Conservation (phyloP, 1,139 yeast genomes). For the Lodderomyces margitis region DNA sequence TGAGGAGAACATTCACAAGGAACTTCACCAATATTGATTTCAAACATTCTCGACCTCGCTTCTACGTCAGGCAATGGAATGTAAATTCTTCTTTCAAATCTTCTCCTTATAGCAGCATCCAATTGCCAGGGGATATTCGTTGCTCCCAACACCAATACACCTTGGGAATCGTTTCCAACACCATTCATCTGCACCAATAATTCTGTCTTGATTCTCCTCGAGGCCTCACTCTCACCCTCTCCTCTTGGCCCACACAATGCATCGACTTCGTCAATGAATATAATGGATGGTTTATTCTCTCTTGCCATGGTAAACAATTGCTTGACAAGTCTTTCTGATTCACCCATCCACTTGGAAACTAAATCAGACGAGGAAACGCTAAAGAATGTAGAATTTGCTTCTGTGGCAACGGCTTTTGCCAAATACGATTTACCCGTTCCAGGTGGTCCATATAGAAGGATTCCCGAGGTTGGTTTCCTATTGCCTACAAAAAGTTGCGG, state of each 20-base stretch:
- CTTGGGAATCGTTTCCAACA: constrained; percentile 91
- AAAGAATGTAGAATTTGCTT: constrained; percentile 94
- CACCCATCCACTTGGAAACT: constrained; percentile 99
- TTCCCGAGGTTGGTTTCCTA: constrained; percentile 91
- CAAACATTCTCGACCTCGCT: constrained; percentile 92
- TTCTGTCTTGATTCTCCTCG: constrained; percentile 94
- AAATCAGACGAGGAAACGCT: constrained; percentile 92
- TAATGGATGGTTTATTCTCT: constrained; percentile 91
- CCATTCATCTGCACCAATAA: constrained; percentile 98
- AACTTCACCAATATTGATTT: constrained; percentile 85
- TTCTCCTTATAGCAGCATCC: constrained; percentile 95
- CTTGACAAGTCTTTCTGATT: constrained; percentile 89
- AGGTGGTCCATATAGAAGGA: constrained; percentile 93
- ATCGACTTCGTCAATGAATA: constrained; percentile 96
- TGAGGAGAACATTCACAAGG: constrained; percentile 75
- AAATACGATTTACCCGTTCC: constrained; percentile 98
- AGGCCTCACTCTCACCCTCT: constrained; percentile 96
- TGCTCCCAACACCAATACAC: constrained; percentile 94
- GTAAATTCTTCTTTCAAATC: constrained; percentile 93
- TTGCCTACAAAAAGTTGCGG: constrained; percentile 95
- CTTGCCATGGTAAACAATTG: constrained; percentile 95
- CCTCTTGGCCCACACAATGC: constrained; percentile 98
- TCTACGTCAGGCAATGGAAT: constrained; percentile 91
- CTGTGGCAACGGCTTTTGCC: constrained; percentile 98
- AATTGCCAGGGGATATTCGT: constrained; percentile 99